Percentiles rank a stretch among this genome's conserved stretches.
phyloP scores from a whole-genome alignment of 768 basidiomycete species.

The Termitomyces eurrhizus region DNA sequence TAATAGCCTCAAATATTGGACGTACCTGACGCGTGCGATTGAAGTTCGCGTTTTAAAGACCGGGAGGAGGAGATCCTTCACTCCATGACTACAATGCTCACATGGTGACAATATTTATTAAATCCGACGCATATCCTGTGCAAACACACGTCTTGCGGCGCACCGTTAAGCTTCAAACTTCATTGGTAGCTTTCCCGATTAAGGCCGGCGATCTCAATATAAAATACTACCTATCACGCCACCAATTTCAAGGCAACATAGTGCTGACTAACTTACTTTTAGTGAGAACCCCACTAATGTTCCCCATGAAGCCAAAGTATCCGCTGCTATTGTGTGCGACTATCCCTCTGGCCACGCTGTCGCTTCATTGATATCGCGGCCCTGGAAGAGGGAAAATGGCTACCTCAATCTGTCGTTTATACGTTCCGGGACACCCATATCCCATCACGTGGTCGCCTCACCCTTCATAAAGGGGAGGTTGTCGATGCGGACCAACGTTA shows the following conservation, averaged over 20 bases:
- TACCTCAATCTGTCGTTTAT: constrained; percentile 2
- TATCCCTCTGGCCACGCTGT: constrained; percentile 10
- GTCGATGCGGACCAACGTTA: constrained; percentile 9
- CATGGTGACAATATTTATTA: neutral
- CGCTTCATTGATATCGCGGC: constrained; percentile 8
- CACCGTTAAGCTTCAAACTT: constrained; percentile 1
- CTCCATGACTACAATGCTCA: constrained; percentile 4
- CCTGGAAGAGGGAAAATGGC: constrained; percentile 11
- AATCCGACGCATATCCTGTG: constrained; percentile 1
- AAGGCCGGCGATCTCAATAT: constrained; percentile 12
- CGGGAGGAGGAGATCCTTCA: neutral
- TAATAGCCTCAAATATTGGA: neutral
- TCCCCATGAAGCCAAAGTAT: neutral
- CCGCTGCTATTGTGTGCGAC: constrained; percentile 4
- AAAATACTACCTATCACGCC: constrained; percentile 13
- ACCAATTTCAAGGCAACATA: constrained; percentile 3
- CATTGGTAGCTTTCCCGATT: constrained; percentile 8
- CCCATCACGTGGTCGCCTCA: constrained; percentile 17
- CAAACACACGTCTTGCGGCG: constrained; percentile 7
- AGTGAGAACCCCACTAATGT: neutral
- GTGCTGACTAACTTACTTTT: neutral
- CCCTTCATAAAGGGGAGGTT: constrained; percentile 13
- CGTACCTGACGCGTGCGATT: constrained; percentile 3
- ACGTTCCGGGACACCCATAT: constrained; percentile 5
- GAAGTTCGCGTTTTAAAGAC: neutral